Base-by-base conservation (phyloP, 2,329 filamentous ascomycete genomes). In the Cladosporium austrohemisphaericum region DNA sequence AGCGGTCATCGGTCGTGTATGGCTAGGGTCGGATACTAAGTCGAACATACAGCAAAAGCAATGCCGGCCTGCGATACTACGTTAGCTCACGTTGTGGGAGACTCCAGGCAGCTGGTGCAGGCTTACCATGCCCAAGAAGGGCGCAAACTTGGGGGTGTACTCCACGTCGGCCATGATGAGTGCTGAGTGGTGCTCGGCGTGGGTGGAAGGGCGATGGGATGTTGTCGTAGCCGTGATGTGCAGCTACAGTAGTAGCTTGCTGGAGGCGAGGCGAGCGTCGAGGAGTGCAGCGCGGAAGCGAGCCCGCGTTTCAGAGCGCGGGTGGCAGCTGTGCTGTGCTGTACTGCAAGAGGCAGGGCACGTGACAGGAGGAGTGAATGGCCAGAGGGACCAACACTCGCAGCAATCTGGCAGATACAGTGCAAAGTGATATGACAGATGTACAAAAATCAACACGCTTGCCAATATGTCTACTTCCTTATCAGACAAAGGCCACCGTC, bases 41-140 rank as follows among this genome's bases (percentile, higher is more conserved):
- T 10, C 16, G 22, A 26, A 66, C 71, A 68, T 67, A 74, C 71
- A 65, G 86, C 86, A 62, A 82, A 80, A 52, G 84, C 84, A 65
- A 92, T 89, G 63, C 86, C 86, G 63, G 78, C 86, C 85, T 89
- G 65, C n/a, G 3, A 44, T 44, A 23, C 26, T 11, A 23, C 53
- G 65, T 73, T 67, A 72, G 70, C 65, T 53, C 45, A 47, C 57
- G 52, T 2, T 31, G 6, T 13, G 6, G 51, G 40, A 35, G 25
- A 18, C 18, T 37, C 33, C 18, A 9, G 18, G 26, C 6, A 29
- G 25, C 29, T n/a, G 29, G 43, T 38, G 53, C 20, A 36, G 29
- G 49, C 83, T 72, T 76, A 90, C 86, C 86, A 92, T 89, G 76
- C 88, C 88, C 68, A 92, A 79, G 76, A 92, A 93, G 61, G 87